Conservation (phyloP, 2,329 filamentous ascomycete species). For the Mollisia scopiformis region DNA sequence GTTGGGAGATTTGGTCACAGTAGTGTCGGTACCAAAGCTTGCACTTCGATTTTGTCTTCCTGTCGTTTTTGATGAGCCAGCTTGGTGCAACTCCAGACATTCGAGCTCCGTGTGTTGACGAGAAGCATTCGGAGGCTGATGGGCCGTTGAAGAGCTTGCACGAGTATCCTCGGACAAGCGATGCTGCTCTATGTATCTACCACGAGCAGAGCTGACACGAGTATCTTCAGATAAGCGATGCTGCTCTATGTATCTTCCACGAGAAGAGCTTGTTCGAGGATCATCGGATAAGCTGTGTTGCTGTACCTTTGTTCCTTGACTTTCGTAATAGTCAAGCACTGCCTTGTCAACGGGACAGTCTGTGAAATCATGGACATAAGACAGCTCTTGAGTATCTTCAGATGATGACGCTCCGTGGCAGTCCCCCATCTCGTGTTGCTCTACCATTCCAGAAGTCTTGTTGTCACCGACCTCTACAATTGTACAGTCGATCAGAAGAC, state of each 20-base stretch:
- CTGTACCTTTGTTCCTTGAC: slow-evolving; percentile 21
- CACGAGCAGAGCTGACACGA: neutral
- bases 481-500: neutral
- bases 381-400: slow-evolving; percentile 18
- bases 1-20: neutral
- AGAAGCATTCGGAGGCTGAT: neutral
- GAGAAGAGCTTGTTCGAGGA: neutral
- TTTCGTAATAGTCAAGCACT: slow-evolving; percentile 29
- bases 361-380: slow-evolving; percentile 32
- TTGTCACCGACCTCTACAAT: neutral
- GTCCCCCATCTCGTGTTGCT: no score
- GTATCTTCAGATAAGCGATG: neutral
- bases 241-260: neutral
- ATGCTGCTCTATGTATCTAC: neutral
- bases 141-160: neutral
- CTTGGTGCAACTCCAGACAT: neutral
- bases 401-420: neutral
- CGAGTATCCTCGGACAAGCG: neutral
- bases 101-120: neutral
- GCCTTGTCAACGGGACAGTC: slow-evolving; percentile 28
- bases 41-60: neutral
- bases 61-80: neutral
- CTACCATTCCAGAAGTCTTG: no score
- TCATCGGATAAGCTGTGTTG: slow-evolving; percentile 1
- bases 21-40: neutral